Percentiles rank a stretch among this genome's conserved stretches.
Conservation (phyloP, 108 stramenopile genomes). For the Cyclotella sp. region DNA sequence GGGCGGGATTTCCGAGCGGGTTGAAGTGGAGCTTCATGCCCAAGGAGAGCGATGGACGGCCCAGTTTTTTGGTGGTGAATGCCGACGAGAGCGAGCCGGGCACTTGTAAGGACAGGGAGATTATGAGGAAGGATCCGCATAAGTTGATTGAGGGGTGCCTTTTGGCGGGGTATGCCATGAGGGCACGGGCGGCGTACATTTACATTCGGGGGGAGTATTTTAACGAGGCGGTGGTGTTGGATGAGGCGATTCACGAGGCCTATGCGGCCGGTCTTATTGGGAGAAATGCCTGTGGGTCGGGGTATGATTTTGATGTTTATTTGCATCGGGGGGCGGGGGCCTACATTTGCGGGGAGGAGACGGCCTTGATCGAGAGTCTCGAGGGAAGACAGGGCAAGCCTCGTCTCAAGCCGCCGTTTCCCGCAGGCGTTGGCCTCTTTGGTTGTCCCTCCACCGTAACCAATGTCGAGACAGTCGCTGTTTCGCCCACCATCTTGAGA, state of each 20-base stretch:
- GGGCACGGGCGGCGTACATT: constrained; percentile 99
- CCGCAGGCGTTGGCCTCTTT: constrained; percentile 98
- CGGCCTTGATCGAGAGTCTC: constrained; percentile 97
- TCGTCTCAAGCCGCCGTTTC: constrained; percentile 99
- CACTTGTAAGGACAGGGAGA: constrained; percentile 99
- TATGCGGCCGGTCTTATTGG: constrained; percentile 96
- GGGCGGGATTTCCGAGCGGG: constrained; percentile 98
- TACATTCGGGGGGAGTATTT: constrained; percentile 99
- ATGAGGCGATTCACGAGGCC: constrained; percentile 99
- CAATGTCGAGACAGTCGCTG: constrained; percentile 99
- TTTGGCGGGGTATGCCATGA: constrained; percentile 98
- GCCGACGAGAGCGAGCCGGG: constrained; percentile 99
- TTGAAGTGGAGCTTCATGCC: constrained; percentile 99
- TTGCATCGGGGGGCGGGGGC: constrained; percentile 99
- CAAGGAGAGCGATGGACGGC: constrained; percentile 98
- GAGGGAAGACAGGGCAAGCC: constrained; percentile 98
- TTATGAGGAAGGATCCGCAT: constrained; percentile 99
- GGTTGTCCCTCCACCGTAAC: constrained; percentile 99
- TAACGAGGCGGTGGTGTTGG: constrained; percentile 98
- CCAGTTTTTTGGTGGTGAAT: constrained; percentile 98
- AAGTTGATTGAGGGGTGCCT: constrained; percentile 99
- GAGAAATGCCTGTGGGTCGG: constrained; percentile 96
- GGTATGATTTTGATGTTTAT: constrained; percentile 99
- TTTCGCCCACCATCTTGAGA: constrained; percentile 97
- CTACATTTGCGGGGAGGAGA: constrained; percentile 99